A percentile compares a stretch with the other conserved stretches of the same genome.
Evolutionary conservation across 768 basidiomycete species (phyloP).

Genomic region (Auricularia sp.): DNA sequence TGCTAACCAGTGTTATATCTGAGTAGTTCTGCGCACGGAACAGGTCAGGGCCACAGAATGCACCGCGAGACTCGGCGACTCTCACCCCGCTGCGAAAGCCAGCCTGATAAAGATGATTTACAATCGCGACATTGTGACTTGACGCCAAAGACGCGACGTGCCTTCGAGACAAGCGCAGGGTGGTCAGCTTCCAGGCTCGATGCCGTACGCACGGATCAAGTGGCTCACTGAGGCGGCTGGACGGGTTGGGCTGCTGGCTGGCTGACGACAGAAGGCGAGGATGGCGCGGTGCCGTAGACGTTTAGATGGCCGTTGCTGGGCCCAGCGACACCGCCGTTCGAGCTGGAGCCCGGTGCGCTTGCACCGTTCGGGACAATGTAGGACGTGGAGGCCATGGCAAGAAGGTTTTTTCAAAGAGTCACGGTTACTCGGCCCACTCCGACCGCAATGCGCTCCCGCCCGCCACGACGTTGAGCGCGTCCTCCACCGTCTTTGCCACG

Average conservation of each 20-base stretch:
- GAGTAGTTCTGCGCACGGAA: conserved; percentile 55
- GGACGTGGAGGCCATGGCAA: conserved; percentile 36
- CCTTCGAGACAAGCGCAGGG: conserved; percentile 10
- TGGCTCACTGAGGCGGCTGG: not conserved
- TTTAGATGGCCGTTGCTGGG: conserved; percentile 22
- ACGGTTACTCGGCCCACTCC: conserved; percentile 9
- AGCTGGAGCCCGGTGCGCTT: conserved; percentile 6
- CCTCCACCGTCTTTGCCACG: conserved; percentile 16
- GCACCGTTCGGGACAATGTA: conserved; percentile 26
- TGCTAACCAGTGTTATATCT: conserved; percentile 65
- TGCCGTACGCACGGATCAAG: no score
- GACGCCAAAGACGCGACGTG: conserved; percentile 5
- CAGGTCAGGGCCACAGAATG: not conserved
- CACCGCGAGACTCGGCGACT: conserved; percentile 14
- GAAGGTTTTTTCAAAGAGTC: conserved; percentile 13
- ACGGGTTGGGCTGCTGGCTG: conserved; percentile 3
- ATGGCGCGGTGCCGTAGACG: conserved; percentile 25
- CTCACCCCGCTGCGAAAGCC: conserved; percentile 77
- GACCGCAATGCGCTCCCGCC: conserved; percentile 17
- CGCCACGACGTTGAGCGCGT: conserved; percentile 17
- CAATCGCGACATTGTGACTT: conserved; percentile 65
- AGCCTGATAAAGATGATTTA: conserved; percentile 67
- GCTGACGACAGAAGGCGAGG: conserved; percentile 59
- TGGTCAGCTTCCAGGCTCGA: not conserved
- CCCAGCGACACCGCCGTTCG: not conserved